These are phyloP conservation scores for Colletotrichum sansevieriae DNA, from an alignment of 2,329 filamentous ascomycete species.

Conservation along the genomic window DNA sequence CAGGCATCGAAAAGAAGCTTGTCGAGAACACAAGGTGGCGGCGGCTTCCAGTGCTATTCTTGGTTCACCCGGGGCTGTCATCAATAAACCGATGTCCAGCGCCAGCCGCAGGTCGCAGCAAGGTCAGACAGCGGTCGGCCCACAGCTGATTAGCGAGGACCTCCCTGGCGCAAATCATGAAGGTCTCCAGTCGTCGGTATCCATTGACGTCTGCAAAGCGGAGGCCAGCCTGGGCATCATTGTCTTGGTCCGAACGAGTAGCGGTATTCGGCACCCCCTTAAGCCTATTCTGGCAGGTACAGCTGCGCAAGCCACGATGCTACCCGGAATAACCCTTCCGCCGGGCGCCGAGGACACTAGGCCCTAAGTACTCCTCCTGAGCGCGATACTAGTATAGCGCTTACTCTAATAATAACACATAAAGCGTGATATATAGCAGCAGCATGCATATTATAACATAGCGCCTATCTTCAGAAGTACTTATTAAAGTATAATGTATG, in stretches of 20 bases:
- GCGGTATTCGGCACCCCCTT: too few species aligned
- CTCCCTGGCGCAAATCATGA: conserved; percentile 41
- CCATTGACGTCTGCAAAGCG: conserved; percentile 13
- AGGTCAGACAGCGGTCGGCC: conserved; percentile 35
- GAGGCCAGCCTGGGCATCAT: neutral
- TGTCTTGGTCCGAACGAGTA: conserved; percentile 18
- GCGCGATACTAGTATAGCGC: too few species aligned
- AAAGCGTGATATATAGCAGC: too few species aligned
- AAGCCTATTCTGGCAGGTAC: too few species aligned
- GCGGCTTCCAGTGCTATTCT: conserved; percentile 29
- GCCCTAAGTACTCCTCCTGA: too few species aligned
- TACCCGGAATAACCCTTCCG: too few species aligned
- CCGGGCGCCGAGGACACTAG: too few species aligned
- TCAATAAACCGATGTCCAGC: conserved; percentile 28
- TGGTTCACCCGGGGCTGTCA: conserved; percentile 17
- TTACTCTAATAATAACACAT: too few species aligned
- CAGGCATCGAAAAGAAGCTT: conserved; percentile 11
- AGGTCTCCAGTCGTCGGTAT: conserved; percentile 24
- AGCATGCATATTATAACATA: too few species aligned
- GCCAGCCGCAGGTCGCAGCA: conserved; percentile 35
- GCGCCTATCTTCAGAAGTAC: too few species aligned
- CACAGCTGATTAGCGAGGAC: conserved; percentile 42
- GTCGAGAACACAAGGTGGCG: conserved; percentile 23
- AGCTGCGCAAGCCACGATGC: too few species aligned
- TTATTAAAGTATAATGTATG: too few species aligned